These are phyloP conservation scores for Aspergillus sp. DNA, from an alignment of 2,329 filamentous ascomycete species.

Conservation along the genomic window DNA sequence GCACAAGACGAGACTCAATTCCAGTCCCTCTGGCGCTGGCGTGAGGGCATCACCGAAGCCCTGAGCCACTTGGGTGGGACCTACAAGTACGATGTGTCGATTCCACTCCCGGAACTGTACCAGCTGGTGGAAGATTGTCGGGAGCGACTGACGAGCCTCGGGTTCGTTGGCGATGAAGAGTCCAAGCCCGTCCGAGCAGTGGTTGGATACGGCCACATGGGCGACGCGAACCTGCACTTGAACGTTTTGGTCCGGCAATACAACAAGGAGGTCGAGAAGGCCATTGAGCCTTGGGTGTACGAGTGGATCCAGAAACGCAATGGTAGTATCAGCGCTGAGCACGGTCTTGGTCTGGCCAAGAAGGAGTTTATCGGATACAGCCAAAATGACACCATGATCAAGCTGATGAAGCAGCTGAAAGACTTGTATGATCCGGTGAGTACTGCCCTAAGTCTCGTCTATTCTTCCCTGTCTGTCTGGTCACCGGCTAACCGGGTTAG, in stretches of 20 bases:
- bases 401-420: constrained; percentile 93
- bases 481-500: constrained; percentile 39
- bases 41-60: constrained; percentile 86
- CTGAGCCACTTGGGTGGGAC: constrained; percentile 86
- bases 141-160: constrained; percentile 61
- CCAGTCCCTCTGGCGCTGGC: constrained; percentile 77
- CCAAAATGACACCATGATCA: constrained; percentile 76
- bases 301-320: constrained; percentile 86
- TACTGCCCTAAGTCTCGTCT: constrained; percentile 2
- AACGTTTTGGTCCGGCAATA: constrained; percentile 79
- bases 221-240: constrained; percentile 88
- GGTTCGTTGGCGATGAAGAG: constrained; percentile 67
- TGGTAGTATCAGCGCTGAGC: constrained; percentile 94
- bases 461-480: constrained; percentile 1
- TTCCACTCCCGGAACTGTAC: constrained; percentile 82
- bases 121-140: constrained; percentile 77
- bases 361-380: constrained; percentile 94
- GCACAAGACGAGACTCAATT: constrained; percentile 91
- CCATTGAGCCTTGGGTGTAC: constrained; percentile 90
- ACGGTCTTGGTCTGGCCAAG: constrained; percentile 89
- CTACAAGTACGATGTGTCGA: constrained; percentile 98
- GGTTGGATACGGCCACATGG: constrained; percentile 98
- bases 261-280: constrained; percentile 76
- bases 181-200: constrained; percentile 75
- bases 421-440: constrained; percentile 86